phyloP scores from a whole-genome alignment of 768 basidiomycete genomes.

The Tylopilus rubrobrunneus region DNA sequence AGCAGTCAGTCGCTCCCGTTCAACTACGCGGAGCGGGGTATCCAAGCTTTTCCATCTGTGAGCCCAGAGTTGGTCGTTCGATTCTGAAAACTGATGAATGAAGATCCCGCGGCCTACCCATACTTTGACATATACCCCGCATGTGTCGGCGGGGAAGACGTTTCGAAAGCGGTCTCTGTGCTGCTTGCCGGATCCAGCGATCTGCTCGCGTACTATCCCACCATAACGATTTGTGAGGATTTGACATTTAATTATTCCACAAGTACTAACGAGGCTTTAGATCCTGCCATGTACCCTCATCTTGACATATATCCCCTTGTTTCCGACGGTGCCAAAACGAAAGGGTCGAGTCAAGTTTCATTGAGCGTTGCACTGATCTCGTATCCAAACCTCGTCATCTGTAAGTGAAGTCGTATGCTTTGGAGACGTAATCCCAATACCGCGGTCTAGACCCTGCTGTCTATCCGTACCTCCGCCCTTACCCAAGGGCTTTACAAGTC shows the following conservation, averaged over 20 bases:
- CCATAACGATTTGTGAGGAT: slow-evolving; percentile 34
- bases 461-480: slow-evolving; percentile 42
- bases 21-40: slow-evolving; percentile 14
- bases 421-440: background rate
- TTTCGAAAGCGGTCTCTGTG: background rate
- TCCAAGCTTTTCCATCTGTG: slow-evolving; percentile 19
- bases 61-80: background rate
- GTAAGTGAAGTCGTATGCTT: slow-evolving; percentile 4
- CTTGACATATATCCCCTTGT: slow-evolving; percentile 37
- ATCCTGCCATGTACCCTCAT: slow-evolving; percentile 39
- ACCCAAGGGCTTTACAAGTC: slow-evolving; percentile 31
- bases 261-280: slow-evolving; percentile 22
- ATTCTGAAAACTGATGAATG: slow-evolving; percentile 1
- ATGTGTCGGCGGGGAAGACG: background rate
- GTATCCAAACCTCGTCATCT: slow-evolving; percentile 17
- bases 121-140: slow-evolving; percentile 39
- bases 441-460: slow-evolving; percentile 32
- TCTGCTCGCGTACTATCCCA: slow-evolving; percentile 28
- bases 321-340: background rate
- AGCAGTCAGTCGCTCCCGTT: background rate
- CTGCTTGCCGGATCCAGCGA: background rate
- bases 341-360: background rate
- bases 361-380: background rate
- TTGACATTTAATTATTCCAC: background rate
- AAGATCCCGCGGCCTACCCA: slow-evolving; percentile 42